Evolutionary conservation across 2,329 filamentous ascomycete genomes (phyloP).

Genomic region (Fusarium humuli): DNA sequence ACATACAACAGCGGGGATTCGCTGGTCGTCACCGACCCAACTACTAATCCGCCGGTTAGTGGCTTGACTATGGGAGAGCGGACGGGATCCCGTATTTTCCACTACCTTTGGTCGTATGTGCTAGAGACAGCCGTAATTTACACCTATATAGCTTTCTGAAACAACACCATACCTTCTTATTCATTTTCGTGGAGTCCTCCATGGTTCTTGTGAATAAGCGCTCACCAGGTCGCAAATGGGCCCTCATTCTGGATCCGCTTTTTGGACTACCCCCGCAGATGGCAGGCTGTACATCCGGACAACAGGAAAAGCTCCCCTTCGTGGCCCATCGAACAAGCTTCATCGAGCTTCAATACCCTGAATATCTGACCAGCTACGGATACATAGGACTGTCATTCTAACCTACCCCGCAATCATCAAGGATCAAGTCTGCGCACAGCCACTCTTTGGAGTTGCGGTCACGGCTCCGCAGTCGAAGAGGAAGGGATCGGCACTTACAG

Average conservation of each 20-base stretch:
- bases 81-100: conserved; percentile 6
- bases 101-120: conserved; percentile 3
- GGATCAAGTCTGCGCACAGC: neutral
- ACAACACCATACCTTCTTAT: neutral
- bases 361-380: neutral
- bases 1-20: conserved; percentile 3
- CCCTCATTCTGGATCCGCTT: no score
- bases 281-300: neutral
- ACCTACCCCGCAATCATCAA: neutral
- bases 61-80: conserved; percentile 4
- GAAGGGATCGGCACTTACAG: neutral
- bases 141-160: accelerated
- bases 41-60: conserved; percentile 3
- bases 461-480: neutral
- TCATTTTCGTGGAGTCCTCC: no score
- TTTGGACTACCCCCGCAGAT: neutral
- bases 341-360: neutral
- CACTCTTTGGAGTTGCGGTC: neutral
- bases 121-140: accelerated
- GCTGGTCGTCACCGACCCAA: conserved; percentile 4
- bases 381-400: neutral
- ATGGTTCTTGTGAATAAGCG: neutral
- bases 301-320: neutral
- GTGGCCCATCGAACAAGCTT: neutral
- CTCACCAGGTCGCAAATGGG: neutral